Conservation (phyloP, 2,329 filamentous ascomycete genomes). For the Dothistroma septosporum region DNA sequence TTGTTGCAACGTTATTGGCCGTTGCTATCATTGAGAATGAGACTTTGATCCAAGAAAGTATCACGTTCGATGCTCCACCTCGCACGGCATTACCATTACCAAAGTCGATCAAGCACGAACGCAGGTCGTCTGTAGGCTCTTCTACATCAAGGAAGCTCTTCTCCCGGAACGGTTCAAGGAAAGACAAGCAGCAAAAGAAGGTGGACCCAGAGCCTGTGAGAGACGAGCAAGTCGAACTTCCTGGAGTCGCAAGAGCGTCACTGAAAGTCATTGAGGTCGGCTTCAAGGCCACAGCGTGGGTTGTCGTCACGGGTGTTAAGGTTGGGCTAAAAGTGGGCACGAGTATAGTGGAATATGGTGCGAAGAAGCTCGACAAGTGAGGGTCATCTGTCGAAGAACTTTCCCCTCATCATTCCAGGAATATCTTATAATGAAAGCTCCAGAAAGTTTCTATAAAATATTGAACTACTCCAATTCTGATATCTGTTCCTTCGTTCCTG, state of each 20-base stretch:
- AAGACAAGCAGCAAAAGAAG: conserved; percentile 14
- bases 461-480: background rate
- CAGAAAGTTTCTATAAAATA: background rate
- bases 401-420: background rate
- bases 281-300: conserved; percentile 42
- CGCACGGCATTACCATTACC: conserved; percentile 16
- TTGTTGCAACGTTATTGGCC: conserved; percentile 41
- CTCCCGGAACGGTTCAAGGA: conserved; percentile 16
- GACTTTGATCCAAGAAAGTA: conserved; percentile 24
- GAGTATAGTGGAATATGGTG: background rate
- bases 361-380: background rate
- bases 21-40: conserved; percentile 45
- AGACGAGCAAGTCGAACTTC: conserved; percentile 35
- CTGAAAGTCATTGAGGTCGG: conserved; percentile 40
- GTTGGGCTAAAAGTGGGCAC: conserved; percentile 34
- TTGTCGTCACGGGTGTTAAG: conserved; percentile 41
- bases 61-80: conserved; percentile 34
- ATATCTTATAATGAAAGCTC: background rate
- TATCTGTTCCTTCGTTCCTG: background rate
- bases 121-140: conserved; percentile 8
- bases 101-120: conserved; percentile 6
- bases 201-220: conserved; percentile 8
- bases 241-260: conserved; percentile 38
- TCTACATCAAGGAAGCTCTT: conserved; percentile 13
- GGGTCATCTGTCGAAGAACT: background rate